These are phyloP conservation scores for Staphylotrichum longicolle DNA, from an alignment of 495 filamentous ascomycete species.

Conservation along the genomic window DNA sequence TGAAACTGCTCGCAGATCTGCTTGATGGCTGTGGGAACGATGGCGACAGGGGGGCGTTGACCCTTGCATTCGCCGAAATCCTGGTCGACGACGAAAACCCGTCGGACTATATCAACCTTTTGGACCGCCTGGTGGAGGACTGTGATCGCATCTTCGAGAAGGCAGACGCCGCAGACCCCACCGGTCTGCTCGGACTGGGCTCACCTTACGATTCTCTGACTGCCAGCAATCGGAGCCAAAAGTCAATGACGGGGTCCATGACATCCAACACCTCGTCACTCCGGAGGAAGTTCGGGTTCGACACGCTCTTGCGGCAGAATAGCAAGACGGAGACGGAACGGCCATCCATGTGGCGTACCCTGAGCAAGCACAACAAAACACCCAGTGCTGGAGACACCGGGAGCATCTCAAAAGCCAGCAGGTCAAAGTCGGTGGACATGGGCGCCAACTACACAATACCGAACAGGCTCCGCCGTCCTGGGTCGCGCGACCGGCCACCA, in stretches of 20 bases:
- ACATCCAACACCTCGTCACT: conserved; percentile 76
- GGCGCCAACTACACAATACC: conserved; percentile 49
- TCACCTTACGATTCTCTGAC: conserved; percentile 49
- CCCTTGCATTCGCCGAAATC: conserved; percentile 85
- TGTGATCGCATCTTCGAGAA: conserved; percentile 84
- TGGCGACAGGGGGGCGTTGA: conserved; percentile 85
- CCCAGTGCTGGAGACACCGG: conserved; percentile 52
- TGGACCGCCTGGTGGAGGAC: conserved; percentile 92
- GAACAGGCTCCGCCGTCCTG: conserved; percentile 56
- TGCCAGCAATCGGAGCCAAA: conserved; percentile 42
- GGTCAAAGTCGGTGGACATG: conserved; percentile 81
- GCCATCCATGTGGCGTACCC: conserved; percentile 77
- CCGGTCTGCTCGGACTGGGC: conserved; percentile 32
- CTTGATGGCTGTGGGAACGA: conserved; percentile 94
- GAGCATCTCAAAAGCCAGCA: conserved; percentile 61
- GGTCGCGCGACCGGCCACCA: conserved; percentile 63
- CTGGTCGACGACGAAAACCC: conserved; percentile 74
- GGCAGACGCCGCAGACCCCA: conserved; percentile 45
- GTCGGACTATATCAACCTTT: conserved; percentile 80
- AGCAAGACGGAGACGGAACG: conserved; percentile 68
- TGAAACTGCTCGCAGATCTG: conserved; percentile 83
- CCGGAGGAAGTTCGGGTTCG: conserved; percentile 76
- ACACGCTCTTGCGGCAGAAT: conserved; percentile 70
- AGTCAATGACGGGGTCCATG: conserved; percentile 51
- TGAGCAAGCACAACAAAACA: conserved; percentile 76